Conservation (phyloP, 192 early-diverging fungal genomes). For the Coemansia reversa region DNA sequence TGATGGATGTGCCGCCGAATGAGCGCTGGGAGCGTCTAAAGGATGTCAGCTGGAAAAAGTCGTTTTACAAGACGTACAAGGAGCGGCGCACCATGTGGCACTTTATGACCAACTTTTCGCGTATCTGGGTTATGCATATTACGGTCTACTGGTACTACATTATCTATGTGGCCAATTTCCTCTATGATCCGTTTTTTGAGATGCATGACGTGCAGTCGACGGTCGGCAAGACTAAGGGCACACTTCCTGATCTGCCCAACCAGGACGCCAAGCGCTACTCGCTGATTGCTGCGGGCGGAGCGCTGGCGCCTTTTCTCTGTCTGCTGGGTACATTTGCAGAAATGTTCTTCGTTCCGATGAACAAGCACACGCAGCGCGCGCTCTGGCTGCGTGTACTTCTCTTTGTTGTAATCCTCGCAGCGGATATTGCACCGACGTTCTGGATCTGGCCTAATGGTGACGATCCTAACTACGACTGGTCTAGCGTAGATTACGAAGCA, state of each 20-base stretch:
- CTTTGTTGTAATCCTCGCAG: conserved; percentile 59
- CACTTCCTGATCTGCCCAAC: conserved; percentile 31
- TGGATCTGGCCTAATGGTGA: conserved; percentile 55
- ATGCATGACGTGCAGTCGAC: conserved; percentile 49
- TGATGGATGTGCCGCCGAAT: conserved; percentile 62
- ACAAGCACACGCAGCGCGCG: conserved; percentile 59
- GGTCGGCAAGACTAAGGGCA: conserved; percentile 43
- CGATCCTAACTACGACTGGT: conserved; percentile 51
- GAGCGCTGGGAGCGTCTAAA: conserved; percentile 64
- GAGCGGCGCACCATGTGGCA: conserved; percentile 84
- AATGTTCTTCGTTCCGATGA: conserved; percentile 66
- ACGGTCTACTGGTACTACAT: conserved; percentile 79
- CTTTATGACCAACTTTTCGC: conserved; percentile 78
- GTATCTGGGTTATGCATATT: conserved; percentile 84
- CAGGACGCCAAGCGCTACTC: conserved; percentile 59
- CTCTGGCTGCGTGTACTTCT: conserved; percentile 58
- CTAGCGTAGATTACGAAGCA: conserved; percentile 25
- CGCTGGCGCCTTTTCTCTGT: conserved; percentile 66
- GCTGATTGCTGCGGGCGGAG: conserved; percentile 68
- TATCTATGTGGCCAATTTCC: conserved; percentile 64
- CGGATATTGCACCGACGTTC: conserved; percentile 65
- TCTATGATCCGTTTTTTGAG: conserved; percentile 62
- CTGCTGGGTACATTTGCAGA: conserved; percentile 67
- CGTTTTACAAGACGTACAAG: conserved; percentile 79
- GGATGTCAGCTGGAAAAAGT: conserved; percentile 67